These are phyloP conservation scores for Phytopythium mirpurense DNA, from an alignment of 352 stramenopile genomes.

Conservation along the genomic window DNA sequence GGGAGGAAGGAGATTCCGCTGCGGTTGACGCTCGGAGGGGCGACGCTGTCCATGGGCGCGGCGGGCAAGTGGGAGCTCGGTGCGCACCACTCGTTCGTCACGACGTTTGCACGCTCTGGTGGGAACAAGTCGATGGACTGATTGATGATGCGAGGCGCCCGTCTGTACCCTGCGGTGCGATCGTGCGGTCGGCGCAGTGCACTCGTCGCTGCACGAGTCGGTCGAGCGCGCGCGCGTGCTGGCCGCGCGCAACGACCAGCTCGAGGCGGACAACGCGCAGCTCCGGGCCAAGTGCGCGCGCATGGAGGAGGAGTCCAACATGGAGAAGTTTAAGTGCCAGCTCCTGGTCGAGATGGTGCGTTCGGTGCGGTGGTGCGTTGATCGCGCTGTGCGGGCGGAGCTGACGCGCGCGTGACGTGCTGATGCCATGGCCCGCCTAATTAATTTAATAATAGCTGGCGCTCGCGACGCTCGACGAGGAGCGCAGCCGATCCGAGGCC, in stretches of 20 bases:
- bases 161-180: constrained; percentile 3
- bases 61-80: constrained; percentile 62
- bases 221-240: constrained; percentile 27
- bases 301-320: constrained; percentile 76
- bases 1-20: constrained; percentile 58
- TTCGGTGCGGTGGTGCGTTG: background rate
- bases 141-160: constrained; percentile 9
- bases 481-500: constrained; percentile 50
- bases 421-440: background rate
- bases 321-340: constrained; percentile 88
- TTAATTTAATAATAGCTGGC: too few relatives aligned
- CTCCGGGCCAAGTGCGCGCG: constrained; percentile 52
- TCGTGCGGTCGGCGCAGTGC: constrained; percentile 29
- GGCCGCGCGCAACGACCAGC: constrained; percentile 30
- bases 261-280: constrained; percentile 60
- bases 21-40: constrained; percentile 43
- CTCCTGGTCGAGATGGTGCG: constrained; percentile 83
- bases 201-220: constrained; percentile 43
- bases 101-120: too few relatives aligned
- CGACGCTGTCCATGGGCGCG: constrained; percentile 37
- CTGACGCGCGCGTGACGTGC: background rate
- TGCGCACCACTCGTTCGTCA: constrained; percentile 14
- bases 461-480: constrained; percentile 77
- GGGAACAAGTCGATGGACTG: constrained; percentile 7
- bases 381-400: background rate